phyloP scores from a whole-genome alignment of 352 stramenopile species.

The Phytophthora pseudosyringae region DNA sequence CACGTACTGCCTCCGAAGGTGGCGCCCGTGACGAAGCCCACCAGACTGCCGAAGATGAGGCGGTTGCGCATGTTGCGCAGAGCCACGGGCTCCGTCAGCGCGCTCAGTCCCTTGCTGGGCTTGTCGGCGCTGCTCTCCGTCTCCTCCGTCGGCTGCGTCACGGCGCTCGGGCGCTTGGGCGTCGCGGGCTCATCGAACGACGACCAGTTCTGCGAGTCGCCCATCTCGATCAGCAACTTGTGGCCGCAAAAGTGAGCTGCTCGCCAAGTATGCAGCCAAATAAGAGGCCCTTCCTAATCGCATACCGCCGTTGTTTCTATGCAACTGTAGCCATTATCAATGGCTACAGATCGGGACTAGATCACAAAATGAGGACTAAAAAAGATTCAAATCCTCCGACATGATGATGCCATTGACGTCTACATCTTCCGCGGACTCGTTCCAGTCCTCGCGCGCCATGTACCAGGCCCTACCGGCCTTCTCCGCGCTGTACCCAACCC shows the following conservation, averaged over 20 bases:
- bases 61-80: constrained; percentile 69
- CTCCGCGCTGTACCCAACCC: background rate
- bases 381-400: background rate
- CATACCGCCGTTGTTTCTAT: constrained; percentile 2
- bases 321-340: too few relatives aligned
- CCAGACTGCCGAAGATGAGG: constrained; percentile 78
- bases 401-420: constrained; percentile 26
- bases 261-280: background rate
- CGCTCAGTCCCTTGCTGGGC: constrained; percentile 9
- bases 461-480: constrained; percentile 26
- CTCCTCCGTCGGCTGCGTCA: constrained; percentile 17
- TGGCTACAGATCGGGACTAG: constrained; percentile 10
- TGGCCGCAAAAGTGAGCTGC: constrained; percentile 13
- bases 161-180: constrained; percentile 26
- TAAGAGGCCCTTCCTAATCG: background rate
- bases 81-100: constrained; percentile 41
- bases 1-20: constrained; percentile 79
- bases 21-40: constrained; percentile 79
- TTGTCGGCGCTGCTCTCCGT: background rate
- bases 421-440: constrained; percentile 17
- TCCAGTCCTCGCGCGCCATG: constrained; percentile 7
- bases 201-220: constrained; percentile 84
- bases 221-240: constrained; percentile 41
- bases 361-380: background rate
- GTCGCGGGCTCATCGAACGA: constrained; percentile 68